These are phyloP conservation scores for Beauveria bassiana DNA, from an alignment of 2,329 filamentous ascomycete species.

Conservation along the genomic window DNA sequence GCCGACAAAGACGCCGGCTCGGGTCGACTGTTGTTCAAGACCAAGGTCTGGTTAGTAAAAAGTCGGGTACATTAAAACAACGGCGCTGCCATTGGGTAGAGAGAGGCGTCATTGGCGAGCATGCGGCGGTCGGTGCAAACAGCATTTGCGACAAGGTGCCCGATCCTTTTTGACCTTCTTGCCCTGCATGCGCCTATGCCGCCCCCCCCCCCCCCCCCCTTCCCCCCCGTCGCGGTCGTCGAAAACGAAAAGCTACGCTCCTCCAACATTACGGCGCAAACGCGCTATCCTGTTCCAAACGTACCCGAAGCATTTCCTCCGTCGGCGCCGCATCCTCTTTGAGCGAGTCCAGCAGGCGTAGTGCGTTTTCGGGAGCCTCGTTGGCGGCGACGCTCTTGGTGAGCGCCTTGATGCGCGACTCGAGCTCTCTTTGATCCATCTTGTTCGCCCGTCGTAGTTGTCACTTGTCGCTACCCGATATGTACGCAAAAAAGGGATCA, in stretches of 20 bases:
- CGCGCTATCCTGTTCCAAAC: constrained; percentile 20
- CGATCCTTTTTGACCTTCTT: too few relatives aligned
- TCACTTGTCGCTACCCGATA: too few relatives aligned
- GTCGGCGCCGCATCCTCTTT: constrained; percentile 75
- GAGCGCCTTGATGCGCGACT: constrained; percentile 68
- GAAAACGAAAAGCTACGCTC: not conserved
- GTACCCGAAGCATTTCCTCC: constrained; percentile 78
- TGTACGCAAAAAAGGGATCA: too few relatives aligned
- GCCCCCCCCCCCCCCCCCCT: too few relatives aligned
- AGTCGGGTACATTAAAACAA: not conserved
- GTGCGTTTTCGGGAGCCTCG: constrained; percentile 64
- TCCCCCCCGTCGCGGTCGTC: not conserved
- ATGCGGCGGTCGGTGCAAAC: not conserved
- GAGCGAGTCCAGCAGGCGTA: constrained; percentile 68
- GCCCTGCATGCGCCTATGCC: too few relatives aligned
- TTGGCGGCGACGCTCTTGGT: constrained; percentile 69
- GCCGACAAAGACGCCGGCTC: constrained; percentile 82
- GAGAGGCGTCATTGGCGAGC: not conserved
- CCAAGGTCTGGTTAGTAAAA: constrained; percentile 2
- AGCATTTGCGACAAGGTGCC: not conserved
- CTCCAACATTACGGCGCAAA: not conserved
- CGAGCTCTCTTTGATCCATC: constrained; percentile 80
- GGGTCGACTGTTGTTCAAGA: constrained; percentile 53
- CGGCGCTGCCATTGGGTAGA: not conserved
- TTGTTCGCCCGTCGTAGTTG: not conserved